These are phyloP conservation scores for Lactarius sanguifluus DNA, from an alignment of 768 basidiomycete species.

Conservation along the genomic window DNA sequence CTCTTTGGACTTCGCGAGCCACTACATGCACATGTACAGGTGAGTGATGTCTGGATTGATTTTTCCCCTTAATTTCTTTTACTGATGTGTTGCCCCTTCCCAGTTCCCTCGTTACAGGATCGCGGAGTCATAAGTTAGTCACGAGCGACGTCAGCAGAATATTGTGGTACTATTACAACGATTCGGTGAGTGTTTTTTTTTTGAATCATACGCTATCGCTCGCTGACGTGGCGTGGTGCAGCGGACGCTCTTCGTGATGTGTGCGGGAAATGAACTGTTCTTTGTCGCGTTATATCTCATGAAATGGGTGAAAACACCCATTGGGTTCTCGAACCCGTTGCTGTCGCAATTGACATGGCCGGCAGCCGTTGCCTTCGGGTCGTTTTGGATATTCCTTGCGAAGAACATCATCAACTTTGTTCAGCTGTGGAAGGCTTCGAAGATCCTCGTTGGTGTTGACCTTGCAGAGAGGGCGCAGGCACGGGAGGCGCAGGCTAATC, in stretches of 20 bases:
- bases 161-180: constrained; percentile 91
- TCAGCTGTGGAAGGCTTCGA: constrained; percentile 97
- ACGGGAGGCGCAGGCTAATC: constrained; percentile 46
- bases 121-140: constrained; percentile 89
- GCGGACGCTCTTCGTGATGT: constrained; percentile 88
- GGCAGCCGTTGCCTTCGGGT: constrained; percentile 61
- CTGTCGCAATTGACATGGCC: constrained; percentile 66
- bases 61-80: background rate
- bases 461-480: constrained; percentile 78
- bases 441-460: constrained; percentile 92
- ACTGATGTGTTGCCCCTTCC: background rate
- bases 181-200: constrained; percentile 59
- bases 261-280: constrained; percentile 94
- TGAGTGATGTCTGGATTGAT: constrained; percentile 37
- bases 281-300: constrained; percentile 94
- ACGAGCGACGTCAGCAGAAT: constrained; percentile 91
- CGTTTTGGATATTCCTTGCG: constrained; percentile 63
- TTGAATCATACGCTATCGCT: background rate
- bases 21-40: constrained; percentile 99
- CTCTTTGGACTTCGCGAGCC: constrained; percentile 94
- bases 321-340: constrained; percentile 39
- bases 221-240: constrained; percentile 35
- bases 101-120: constrained; percentile 94
- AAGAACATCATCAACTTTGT: constrained; percentile 96
- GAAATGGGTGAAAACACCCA: constrained; percentile 75